Evolutionary conservation across 2,329 filamentous ascomycete species (phyloP), one percentile per base, ranked within the genome.

Genomic region (Aspergillus aculeatus): DNA sequence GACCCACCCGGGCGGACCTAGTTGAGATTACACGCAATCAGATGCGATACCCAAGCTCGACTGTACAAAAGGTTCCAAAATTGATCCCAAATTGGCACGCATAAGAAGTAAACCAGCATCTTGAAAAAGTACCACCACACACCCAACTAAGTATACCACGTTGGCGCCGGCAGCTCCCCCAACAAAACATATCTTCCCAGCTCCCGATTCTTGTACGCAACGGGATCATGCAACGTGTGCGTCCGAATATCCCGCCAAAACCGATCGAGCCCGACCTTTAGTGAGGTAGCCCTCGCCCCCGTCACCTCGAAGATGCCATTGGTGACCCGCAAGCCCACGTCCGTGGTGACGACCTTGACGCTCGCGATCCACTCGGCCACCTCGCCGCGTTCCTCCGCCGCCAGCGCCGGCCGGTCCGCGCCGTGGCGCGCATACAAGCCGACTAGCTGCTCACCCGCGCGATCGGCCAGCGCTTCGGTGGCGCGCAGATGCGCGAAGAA

Each of bases 221-320:
- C 85, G 0, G 86, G 86, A 70, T 89, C 87, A 73, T 89, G 86
- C 66, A 89, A 70, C 0, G 82, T 84, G 72, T 89, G 87, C 4
- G 86, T 88, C 5, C 87, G 73, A n/a, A 89, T 75, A 67, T 89
- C 86, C 50, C 86, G 78, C 85, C 85, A 89, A 71, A 86, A 89
- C 1, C 86, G 76, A 74, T 89, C 87, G 59, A 89, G 72, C 0
- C 85, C 85, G 1, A 86, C 81, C 64, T 82, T 87, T 56, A 76
- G 75, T 0, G 81, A 80, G 0, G 86, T 89, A 0, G 85, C 80
- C 61, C 83, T 81, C 0, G 85, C 79, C 0, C 84, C 86, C 0
- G 86, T 86, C 5, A 87, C 83, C 69, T 89, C 87, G 66, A 89
- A 89, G 2, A 89, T 79, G 0, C 86, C 86, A 0, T 79, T 73